Evolutionary conservation across 176 grass and related monocot species (phyloP).

Genomic region (Phoenix roebelenii): DNA sequence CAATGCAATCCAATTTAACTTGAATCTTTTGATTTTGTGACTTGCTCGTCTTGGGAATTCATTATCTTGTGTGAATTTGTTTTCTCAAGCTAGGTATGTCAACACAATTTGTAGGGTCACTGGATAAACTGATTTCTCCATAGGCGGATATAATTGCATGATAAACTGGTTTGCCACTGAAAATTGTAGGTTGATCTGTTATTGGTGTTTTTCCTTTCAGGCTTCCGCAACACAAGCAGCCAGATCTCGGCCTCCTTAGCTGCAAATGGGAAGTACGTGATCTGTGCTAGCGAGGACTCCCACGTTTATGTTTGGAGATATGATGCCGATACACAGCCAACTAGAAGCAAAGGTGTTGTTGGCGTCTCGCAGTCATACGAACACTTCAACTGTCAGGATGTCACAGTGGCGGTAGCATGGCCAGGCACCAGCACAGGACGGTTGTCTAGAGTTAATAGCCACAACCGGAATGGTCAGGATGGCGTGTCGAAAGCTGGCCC

Average conservation of each 20-base stretch:
- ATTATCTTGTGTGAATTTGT: no score
- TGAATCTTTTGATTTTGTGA: no score
- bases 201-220: conserved; percentile 28
- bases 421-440: conserved; percentile 38
- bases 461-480: conserved; percentile 40
- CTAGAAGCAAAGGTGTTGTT: conserved; percentile 57
- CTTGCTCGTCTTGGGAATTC: no score
- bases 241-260: conserved; percentile 88
- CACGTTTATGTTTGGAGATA: conserved; percentile 93
- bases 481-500: conserved; percentile 20
- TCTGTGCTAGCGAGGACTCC: conserved; percentile 90
- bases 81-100: no score
- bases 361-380: conserved; percentile 83
- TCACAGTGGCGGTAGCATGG: conserved; percentile 82
- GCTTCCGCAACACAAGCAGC: conserved; percentile 91
- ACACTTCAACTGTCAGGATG: conserved; percentile 74
- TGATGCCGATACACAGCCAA: conserved; percentile 64
- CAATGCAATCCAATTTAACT: no score
- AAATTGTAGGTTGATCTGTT: neutral
- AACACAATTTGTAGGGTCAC: no score
- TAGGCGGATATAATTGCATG: no score
- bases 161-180: no score
- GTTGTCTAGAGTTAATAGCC: conserved; percentile 21
- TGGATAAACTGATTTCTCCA: no score
- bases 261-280: conserved; percentile 86